Evolutionary conservation across 768 basidiomycete species (phyloP).

Genomic region (Daedaleopsis nitida): DNA sequence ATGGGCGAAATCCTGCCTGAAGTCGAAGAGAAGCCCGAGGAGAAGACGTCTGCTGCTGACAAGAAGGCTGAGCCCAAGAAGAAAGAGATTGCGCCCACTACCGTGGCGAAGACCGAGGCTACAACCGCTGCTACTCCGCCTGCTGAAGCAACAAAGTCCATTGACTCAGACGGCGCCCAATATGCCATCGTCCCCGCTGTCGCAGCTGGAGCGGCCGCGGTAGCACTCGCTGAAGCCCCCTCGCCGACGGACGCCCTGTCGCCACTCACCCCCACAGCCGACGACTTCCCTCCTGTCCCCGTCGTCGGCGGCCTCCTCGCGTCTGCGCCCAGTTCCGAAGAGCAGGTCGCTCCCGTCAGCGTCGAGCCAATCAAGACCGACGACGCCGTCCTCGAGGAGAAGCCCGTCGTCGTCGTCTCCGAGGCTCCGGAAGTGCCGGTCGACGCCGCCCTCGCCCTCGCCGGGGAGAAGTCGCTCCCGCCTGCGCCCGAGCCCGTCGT

Average conservation of each 20-base stretch:
- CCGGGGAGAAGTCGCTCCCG: constrained; percentile 24
- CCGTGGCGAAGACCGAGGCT: constrained; percentile 1
- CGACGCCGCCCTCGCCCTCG: constrained; percentile 9
- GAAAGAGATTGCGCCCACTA: not conserved
- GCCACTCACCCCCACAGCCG: constrained; percentile 14
- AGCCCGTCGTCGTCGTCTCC: constrained; percentile 14
- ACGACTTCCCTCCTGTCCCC: constrained; percentile 22
- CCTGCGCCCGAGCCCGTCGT: constrained; percentile 34
- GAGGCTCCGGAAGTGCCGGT: constrained; percentile 13
- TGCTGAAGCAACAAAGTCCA: not conserved
- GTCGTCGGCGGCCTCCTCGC: constrained; percentile 21
- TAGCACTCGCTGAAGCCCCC: not conserved
- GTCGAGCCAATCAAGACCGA: constrained; percentile 19
- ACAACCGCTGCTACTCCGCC: not conserved
- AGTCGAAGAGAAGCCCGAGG: constrained; percentile 13
- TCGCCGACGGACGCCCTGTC: constrained; percentile 6
- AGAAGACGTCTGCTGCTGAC: not conserved
- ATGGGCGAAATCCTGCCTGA: constrained; percentile 71
- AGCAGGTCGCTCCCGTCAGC: constrained; percentile 13
- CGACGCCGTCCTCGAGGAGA: constrained; percentile 20
- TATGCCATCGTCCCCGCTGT: constrained; percentile 16
- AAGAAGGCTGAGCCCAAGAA: not conserved
- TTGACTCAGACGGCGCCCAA: constrained; percentile 5
- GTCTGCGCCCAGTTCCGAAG: constrained; percentile 4
- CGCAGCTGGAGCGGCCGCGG: too few species aligned